phyloP scores from a whole-genome alignment of 306 rosid genomes.

The Trichosanthes truncata region DNA sequence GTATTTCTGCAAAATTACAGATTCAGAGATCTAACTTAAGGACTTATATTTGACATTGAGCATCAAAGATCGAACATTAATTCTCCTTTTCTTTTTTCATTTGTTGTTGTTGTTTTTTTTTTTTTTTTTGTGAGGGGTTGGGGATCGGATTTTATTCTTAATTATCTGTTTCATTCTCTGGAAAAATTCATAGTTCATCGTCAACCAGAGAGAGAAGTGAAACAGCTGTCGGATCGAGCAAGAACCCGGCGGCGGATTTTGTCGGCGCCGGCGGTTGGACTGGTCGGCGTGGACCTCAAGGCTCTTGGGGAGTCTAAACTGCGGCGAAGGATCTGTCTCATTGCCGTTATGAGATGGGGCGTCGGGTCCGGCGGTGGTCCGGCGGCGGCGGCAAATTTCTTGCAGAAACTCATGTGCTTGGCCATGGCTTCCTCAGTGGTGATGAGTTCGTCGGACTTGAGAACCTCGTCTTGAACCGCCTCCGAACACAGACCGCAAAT shows the following conservation, averaged over 20 bases:
- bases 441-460: slow-evolving; percentile 56
- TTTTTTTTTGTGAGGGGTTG: no score
- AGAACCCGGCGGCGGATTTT: neutral
- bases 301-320: slow-evolving; percentile 71
- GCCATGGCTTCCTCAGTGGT: slow-evolving; percentile 78
- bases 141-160: neutral
- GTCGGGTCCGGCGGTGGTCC: slow-evolving; percentile 75
- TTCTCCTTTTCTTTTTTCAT: neutral
- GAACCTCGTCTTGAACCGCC: slow-evolving; percentile 78
- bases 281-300: slow-evolving; percentile 40
- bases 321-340: slow-evolving; percentile 76
- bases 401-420: slow-evolving; percentile 68
- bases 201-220: neutral
- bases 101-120: neutral
- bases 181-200: neutral
- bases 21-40: neutral
- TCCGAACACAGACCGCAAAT: slow-evolving; percentile 87
- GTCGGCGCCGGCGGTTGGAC: slow-evolving; percentile 22
- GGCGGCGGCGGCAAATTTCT: slow-evolving; percentile 44
- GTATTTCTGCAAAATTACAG: neutral
- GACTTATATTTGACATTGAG: neutral
- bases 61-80: neutral
- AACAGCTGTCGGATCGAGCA: neutral
- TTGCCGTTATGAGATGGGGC: slow-evolving; percentile 62
- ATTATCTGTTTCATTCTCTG: neutral